These are phyloP conservation scores for Cryphonectria radicalis DNA, from an alignment of 2,329 filamentous ascomycete species.

Conservation along the genomic window DNA sequence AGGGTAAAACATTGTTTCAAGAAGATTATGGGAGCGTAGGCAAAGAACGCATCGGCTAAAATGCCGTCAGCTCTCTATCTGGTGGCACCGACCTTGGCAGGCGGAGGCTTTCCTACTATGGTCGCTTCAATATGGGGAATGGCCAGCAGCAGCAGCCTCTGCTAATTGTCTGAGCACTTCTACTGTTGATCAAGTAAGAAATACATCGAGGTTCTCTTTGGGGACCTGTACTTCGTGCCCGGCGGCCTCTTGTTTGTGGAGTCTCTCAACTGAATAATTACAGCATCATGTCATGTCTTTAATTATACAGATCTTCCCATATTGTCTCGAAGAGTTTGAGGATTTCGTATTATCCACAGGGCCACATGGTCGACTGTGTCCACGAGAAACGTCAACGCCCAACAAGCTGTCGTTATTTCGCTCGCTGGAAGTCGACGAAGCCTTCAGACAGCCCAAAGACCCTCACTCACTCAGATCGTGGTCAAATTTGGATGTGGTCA, in stretches of 20 bases:
- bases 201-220: too few species aligned
- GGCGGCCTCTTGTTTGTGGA: background rate
- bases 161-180: background rate
- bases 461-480: background rate
- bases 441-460: background rate
- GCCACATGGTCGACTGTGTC: background rate
- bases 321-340: background rate
- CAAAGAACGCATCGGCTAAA: background rate
- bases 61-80: background rate
- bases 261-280: background rate
- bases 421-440: background rate
- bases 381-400: background rate
- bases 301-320: background rate
- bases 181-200: too few species aligned
- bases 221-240: too few species aligned
- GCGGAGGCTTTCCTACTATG: background rate
- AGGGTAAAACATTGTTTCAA: slow-evolving; percentile 2
- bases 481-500: slow-evolving; percentile 6
- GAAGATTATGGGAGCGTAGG: background rate
- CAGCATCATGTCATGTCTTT: background rate
- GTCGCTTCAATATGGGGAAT: background rate
- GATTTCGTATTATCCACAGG: background rate
- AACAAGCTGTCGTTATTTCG: background rate
- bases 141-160: background rate
- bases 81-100: background rate